Percentiles rank a stretch among this genome's conserved stretches.
These are phyloP conservation scores for Suhomyces tanzawaensis DNA, from an alignment of 805 yeast species.

Conservation along the genomic window DNA sequence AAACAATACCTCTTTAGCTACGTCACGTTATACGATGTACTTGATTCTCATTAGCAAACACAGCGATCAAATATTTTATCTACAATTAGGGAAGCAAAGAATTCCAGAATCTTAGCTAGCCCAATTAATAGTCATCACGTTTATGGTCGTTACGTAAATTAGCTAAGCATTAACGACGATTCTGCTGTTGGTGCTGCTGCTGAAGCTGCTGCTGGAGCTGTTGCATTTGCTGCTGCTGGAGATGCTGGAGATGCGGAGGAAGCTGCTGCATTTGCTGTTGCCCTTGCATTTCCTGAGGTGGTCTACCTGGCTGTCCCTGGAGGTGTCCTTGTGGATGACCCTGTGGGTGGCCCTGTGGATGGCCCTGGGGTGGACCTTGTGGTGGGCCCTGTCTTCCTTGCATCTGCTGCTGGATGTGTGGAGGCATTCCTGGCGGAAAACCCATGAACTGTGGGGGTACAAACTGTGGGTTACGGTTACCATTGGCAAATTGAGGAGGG, in stretches of 20 bases:
- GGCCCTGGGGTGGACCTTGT: conserved; percentile 1
- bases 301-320: too few relatives aligned
- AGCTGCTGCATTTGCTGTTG: background rate
- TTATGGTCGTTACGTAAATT: too few relatives aligned
- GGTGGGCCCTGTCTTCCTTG: background rate
- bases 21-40: too few relatives aligned
- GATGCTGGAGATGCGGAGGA: conserved; percentile 1
- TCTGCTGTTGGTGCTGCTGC: conserved; percentile 1
- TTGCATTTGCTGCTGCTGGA: conserved; percentile 1
- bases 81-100: too few relatives aligned
- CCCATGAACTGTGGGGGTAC: conserved; percentile 14
- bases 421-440: conserved; percentile 22
- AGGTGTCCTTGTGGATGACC: background rate
- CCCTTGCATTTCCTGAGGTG: background rate
- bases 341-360: background rate
- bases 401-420: conserved; percentile 11
- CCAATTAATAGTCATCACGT: too few relatives aligned
- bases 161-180: too few relatives aligned
- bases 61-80: too few relatives aligned
- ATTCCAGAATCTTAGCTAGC: too few relatives aligned
- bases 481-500: conserved; percentile 12
- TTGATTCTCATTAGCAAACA: too few relatives aligned
- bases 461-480: conserved; percentile 8
- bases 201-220: conserved; percentile 1
- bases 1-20: too few relatives aligned